Evolutionary conservation across 306 rosid species (phyloP).

Genomic region (Pachyrhizus erosus): DNA sequence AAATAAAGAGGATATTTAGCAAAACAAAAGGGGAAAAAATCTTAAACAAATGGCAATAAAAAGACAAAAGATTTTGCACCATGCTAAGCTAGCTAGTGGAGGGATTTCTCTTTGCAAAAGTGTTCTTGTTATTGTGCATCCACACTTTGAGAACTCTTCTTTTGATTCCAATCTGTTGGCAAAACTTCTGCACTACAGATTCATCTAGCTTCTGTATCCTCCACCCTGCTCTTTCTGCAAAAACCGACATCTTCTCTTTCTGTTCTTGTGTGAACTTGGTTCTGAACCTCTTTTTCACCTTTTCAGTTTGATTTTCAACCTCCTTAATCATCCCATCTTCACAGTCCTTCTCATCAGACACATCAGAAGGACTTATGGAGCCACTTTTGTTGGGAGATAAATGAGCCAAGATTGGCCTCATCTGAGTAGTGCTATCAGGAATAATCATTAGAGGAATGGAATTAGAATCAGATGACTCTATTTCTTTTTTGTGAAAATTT

Average conservation of each 20-base stretch:
- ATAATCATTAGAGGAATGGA: conserved; percentile 1
- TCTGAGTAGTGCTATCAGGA: conserved; percentile 18
- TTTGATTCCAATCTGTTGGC: conserved; percentile 64
- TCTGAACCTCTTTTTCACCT: conserved; percentile 60
- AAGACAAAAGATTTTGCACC: not conserved
- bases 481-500: conserved; percentile 66
- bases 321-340: conserved; percentile 25
- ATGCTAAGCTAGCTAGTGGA: conserved; percentile 26
- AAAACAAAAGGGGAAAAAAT: not conserved
- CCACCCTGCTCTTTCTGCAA: conserved; percentile 70
- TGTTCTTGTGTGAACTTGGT: conserved; percentile 70
- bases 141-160: conserved; percentile 70
- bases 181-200: conserved; percentile 54
- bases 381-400: conserved; percentile 52
- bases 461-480: conserved; percentile 26
- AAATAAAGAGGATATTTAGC: not conserved
- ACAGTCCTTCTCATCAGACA: conserved; percentile 43
- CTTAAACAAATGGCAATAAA: not conserved
- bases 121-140: conserved; percentile 75
- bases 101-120: conserved; percentile 44
- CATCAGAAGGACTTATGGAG: conserved; percentile 49
- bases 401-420: conserved; percentile 21
- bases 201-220: conserved; percentile 61
- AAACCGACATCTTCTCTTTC: conserved; percentile 62
- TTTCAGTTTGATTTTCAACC: conserved; percentile 36